These are phyloP conservation scores for Aspergillus aculeatus DNA, from an alignment of 2,329 filamentous ascomycete species.

Conservation along the genomic window DNA sequence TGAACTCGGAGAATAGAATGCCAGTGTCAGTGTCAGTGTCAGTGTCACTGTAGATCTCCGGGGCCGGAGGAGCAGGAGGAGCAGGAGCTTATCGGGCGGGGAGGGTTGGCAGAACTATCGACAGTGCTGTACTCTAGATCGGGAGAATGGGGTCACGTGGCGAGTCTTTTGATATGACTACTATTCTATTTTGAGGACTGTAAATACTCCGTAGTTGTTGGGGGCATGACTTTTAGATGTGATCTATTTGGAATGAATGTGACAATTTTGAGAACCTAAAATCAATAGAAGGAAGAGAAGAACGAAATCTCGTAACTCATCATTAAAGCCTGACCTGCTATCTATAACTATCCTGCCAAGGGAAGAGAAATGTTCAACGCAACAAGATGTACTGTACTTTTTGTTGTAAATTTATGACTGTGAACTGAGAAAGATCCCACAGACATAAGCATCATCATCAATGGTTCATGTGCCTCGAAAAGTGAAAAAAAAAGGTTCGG, in stretches of 20 bases:
- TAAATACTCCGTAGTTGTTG: too few relatives aligned
- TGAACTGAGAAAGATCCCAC: too few relatives aligned
- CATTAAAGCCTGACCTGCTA: not conserved
- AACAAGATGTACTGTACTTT: not conserved
- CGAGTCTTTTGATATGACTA: too few relatives aligned
- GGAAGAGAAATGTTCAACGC: not conserved
- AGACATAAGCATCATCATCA: too few relatives aligned
- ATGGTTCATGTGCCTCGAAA: not conserved
- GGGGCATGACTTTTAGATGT: too few relatives aligned
- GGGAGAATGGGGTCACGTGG: not conserved
- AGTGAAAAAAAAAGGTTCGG: not conserved
- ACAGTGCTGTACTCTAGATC: too few relatives aligned
- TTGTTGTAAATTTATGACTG: not conserved
- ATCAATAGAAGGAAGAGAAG: not conserved
- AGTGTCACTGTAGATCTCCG: too few relatives aligned
- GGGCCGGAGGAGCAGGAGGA: not conserved
- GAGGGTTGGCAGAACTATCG: not conserved
- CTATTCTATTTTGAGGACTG: too few relatives aligned
- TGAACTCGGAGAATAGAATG: not conserved
- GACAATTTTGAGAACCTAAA: too few relatives aligned
- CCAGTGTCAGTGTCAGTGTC: too few relatives aligned
- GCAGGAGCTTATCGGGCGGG: not conserved
- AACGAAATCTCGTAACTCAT: not conserved
- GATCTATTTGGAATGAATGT: too few relatives aligned
- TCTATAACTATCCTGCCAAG: not conserved